Conservation (phyloP, 139 green algal species). For the Chlamydomonas schloesseri region DNA sequence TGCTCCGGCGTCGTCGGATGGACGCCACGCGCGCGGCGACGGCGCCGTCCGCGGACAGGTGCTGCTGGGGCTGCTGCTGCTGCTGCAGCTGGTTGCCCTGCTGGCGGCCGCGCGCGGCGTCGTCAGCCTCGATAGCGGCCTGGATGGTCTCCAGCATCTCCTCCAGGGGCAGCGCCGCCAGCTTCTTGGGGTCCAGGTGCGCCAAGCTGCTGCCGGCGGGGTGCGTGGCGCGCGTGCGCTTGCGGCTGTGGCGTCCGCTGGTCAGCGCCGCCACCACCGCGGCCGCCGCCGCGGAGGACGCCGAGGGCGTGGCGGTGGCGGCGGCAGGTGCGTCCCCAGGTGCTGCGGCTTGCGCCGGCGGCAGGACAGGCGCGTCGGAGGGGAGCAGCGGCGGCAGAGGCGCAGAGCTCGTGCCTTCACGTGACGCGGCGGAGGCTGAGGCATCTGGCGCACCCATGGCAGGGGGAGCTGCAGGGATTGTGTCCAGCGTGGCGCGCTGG, state of each 20-base stretch:
- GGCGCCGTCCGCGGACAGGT: too few species aligned
- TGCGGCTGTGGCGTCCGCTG: constrained; percentile 3
- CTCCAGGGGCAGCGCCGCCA: constrained; percentile 35
- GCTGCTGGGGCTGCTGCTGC: too few species aligned
- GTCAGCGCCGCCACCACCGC: background rate
- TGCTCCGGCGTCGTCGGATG: too few species aligned
- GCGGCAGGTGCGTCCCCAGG: too few species aligned
- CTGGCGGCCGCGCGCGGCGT: constrained; percentile 4
- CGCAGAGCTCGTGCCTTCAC: too few species aligned
- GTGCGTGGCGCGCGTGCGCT: background rate
- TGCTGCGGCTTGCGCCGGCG: background rate
- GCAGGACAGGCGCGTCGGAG: too few species aligned
- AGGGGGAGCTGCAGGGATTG: too few species aligned
- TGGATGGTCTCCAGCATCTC: constrained; percentile 39
- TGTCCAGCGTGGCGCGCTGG: too few species aligned
- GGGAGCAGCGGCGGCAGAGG: too few species aligned
- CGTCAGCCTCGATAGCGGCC: constrained; percentile 2
- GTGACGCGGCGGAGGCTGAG: too few species aligned
- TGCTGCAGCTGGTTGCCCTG: background rate
- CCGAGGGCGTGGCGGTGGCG: background rate
- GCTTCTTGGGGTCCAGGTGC: constrained; percentile 10
- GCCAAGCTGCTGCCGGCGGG: background rate
- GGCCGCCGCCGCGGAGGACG: background rate
- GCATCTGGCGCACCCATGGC: too few species aligned
- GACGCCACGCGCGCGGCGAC: too few species aligned